Evolutionary conservation across 2,329 filamentous ascomycete species (phyloP).

Genomic region (Colletotrichum sp.): DNA sequence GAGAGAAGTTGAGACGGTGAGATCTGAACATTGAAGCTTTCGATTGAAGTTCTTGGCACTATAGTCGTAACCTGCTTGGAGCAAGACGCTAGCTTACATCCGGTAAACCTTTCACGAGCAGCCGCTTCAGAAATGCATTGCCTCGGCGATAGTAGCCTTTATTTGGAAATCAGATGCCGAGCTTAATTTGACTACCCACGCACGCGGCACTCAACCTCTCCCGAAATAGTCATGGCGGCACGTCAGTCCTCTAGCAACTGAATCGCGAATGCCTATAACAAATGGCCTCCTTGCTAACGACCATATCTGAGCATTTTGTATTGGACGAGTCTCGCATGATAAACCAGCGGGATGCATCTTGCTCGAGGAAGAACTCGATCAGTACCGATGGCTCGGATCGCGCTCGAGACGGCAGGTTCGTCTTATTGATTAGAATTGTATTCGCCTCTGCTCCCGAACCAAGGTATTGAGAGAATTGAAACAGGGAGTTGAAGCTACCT

Average conservation of each 20-base stretch:
- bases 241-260: not conserved
- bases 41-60: not conserved
- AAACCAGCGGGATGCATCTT: not conserved
- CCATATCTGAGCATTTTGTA: fast-evolving
- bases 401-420: fast-evolving
- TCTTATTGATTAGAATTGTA: fast-evolving
- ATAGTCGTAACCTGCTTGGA: not conserved
- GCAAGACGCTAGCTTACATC: not conserved
- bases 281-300: fast-evolving
- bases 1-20: not conserved
- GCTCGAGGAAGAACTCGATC: fast-evolving
- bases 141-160: not conserved
- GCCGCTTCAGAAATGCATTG: not conserved
- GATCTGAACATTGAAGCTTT: not conserved
- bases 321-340: not conserved
- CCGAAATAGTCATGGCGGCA: fast-evolving
- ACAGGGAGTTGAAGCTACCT: not conserved
- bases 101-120: not conserved
- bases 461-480: not conserved
- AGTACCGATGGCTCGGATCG: not conserved
- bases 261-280: not conserved
- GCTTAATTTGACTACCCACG: not conserved
- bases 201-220: not conserved
- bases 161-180: not conserved
- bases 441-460: fast-evolving